Evolutionary conservation across 169 alveolate species (phyloP), one percentile per base, ranked within the genome.

Genomic region (Hepatocystis sp.): DNA sequence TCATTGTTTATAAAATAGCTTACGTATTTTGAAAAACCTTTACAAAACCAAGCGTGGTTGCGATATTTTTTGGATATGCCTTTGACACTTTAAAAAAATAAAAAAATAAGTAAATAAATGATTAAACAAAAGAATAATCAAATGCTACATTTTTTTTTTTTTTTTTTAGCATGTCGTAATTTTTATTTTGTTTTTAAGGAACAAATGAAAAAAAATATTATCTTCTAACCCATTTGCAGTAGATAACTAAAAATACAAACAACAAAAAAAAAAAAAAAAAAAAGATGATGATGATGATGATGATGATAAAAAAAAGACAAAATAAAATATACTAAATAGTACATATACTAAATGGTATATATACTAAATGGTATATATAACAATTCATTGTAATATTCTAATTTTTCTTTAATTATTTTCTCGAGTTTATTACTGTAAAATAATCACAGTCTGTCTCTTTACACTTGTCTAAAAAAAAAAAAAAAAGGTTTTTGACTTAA

Each of bases 151-250:
- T 23, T 53, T 28, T 5, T 23, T 19, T 58, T 13, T 30, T 58
- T 58, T 58, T 23, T 27, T 15, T 64, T 23, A 19, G 19, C 4
- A 27, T 42, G 17, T 53, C 11, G n/a, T 32, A 32, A 5, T 23
- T 53, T n/a, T n/a, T n/a, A n/a, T n/a, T n/a, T n/a, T n/a, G n/a
- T n/a, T n/a, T n/a, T n/a, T n/a, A n/a, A n/a, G n/a, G n/a, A n/a
- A n/a, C n/a, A n/a, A n/a, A n/a, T n/a, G n/a, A n/a, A n/a, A n/a
- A n/a, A n/a, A n/a, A n/a, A n/a, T n/a, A n/a, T n/a, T n/a, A n/a
- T n/a, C n/a, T 81, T 40, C 84, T 19, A 49, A 81, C 89, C 89
- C 89, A 30, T 81, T 81, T 25, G 89, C 81, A 13, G 89, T 81
- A 28, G 89, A 81, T 61, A 81, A 34, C 89, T 81, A 21, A 34